Base-by-base conservation (phyloP, 2,329 filamentous ascomycete species). In the Fusarium decemcellulare region DNA sequence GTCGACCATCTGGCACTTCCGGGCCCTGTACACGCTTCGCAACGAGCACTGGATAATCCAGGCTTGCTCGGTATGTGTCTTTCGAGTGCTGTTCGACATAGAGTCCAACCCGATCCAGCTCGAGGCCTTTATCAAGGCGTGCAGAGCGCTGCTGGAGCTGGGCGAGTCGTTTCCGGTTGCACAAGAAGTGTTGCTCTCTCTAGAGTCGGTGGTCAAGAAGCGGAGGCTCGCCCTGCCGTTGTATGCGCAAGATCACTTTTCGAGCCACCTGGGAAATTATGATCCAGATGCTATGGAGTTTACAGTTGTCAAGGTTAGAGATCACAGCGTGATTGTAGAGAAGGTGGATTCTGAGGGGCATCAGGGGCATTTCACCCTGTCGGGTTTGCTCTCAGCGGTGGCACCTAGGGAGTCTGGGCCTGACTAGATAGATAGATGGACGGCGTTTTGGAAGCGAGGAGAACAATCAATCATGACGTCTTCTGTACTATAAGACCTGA, bases 1-100 rank as follows among this genome's bases (percentile, higher is more conserved):
- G 61, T 69, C 65, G 34, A 59, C 61, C 2, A 68, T 69, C 7
- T 69, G 66, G 66, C 57, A 69, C 50, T 69, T 69, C 14, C 65
- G 66, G 2, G 44, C 65, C 9, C 55, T 69, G 3, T 59, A 69
- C 11, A 63, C 52, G 0, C 50, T 69, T 5, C 56, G 50, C 0
- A 69, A 65, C 7, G 65, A 69, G 14, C 29, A 58, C 10, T 69
- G 66, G 65, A 18, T 69, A 3, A 56, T 69, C 15, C 66, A 69
- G 29, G 66, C 48, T 11, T 37, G 50, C 18, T 40, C 65, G 6
- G 56, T 59, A 10, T 69, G 66, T n/a, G 66, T 57, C 4, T 69
- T 69, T 9, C 59, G 63, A 8, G 48, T 69, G 12, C 23, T 69
- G 2, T 46, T 56, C 14, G 61, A 39, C 36, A 48, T 69, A 3